Evolutionary conservation across 2,329 filamentous ascomycete genomes (phyloP), one percentile per base, ranked within the genome.

Genomic region (Fusarium sarcochroum): DNA sequence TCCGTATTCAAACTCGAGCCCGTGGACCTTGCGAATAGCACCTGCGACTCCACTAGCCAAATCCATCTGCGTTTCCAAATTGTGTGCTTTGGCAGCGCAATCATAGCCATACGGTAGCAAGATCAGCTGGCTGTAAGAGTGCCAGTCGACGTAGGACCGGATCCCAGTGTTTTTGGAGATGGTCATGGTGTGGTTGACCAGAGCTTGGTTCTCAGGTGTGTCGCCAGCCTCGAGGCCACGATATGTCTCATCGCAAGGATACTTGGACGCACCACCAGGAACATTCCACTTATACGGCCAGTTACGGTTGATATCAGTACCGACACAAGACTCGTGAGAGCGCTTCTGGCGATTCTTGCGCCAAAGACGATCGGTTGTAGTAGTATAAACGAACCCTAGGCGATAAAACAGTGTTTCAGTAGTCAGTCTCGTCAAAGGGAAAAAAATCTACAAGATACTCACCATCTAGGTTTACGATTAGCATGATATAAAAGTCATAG

Each of bases 401-500:
- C 6, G 11, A 1, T 1, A 18, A 8, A 34, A 3, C 6, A 46
- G 7, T 59, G 25, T 11, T 15, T 6, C 1, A 3, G 1, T 1
- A 5, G 4, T 32, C 0, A 0, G 20, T 2, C 3, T 20, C 2
- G 0, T 6, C 35, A 20, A 15, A 18, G 6, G 3, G 13, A 15
- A 21, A 30, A 3, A 10, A 14, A 2, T 14, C 7, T 3, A 0
- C 18, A 4, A 1, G 0, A 5, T 6, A 3, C 79, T 71, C 73
- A 85, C 84, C 87, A 56, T 90, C 88, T 0, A 87, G 87, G 72
- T 90, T 90, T 17, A 88, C 86, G 23, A 90, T 78, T 5, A 88
- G 88, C 63, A 90, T 83, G 68, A 91, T 84, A 76, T 89, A 90
- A 68, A 89, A 89, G 77, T 92, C 90, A 73, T 89, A 90, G 56